Conservation (phyloP, 2,329 filamentous ascomycete species). For the Trichoderma simmonsii region DNA sequence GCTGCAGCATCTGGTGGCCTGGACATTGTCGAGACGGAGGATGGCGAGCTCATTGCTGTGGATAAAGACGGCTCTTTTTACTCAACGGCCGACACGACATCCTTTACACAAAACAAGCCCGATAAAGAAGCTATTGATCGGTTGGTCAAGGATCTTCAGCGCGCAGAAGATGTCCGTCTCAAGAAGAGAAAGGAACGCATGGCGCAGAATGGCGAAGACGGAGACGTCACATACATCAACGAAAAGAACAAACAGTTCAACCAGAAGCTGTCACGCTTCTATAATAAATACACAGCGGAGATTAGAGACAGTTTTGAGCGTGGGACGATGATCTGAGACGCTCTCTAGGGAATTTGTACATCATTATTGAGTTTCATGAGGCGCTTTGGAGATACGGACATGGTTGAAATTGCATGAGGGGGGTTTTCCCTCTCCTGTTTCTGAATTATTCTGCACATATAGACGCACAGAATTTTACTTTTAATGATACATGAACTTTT, state of each 20-base stretch:
- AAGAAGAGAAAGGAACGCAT: slow-evolving; percentile 83
- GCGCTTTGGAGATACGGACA: background rate
- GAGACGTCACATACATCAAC: slow-evolving; percentile 98
- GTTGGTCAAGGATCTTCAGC: slow-evolving; percentile 78
- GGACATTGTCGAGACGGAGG: slow-evolving; percentile 92
- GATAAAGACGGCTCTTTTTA: slow-evolving; percentile 91
- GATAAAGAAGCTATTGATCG: slow-evolving; percentile 84
- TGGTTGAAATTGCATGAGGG: background rate
- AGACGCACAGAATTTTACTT: background rate
- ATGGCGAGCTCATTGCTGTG: slow-evolving; percentile 89
- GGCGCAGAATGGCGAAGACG: slow-evolving; percentile 75
- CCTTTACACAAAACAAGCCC: slow-evolving; percentile 81
- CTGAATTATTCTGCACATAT: slow-evolving; percentile 26
- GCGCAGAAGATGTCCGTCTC: slow-evolving; percentile 80
- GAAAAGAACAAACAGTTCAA: slow-evolving; percentile 99
- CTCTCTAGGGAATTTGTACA: background rate
- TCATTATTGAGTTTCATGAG: background rate
- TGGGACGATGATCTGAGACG: slow-evolving; percentile 79
- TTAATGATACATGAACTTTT: slow-evolving; percentile 8
- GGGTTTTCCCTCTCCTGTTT: background rate
- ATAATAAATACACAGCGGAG: slow-evolving; percentile 97
- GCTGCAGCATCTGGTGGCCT: slow-evolving; percentile 81
- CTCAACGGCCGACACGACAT: slow-evolving; percentile 77
- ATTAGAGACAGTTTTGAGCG: slow-evolving; percentile 97
- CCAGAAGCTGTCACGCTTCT: slow-evolving; percentile 91